phyloP scores from a whole-genome alignment of 371 early-diverging fungal species.

The Enterospora canceri region DNA sequence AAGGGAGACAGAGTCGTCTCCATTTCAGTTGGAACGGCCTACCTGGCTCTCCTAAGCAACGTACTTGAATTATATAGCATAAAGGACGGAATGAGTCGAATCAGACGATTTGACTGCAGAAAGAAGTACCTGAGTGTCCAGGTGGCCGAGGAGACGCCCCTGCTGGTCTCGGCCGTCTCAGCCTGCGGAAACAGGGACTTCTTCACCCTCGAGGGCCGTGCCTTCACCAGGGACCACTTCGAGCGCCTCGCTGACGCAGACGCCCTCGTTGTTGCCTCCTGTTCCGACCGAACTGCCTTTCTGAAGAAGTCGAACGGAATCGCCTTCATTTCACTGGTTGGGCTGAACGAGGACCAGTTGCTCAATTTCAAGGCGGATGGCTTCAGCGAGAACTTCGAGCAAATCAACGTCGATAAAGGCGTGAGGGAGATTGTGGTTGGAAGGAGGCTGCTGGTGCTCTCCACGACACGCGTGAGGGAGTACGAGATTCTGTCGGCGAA shows the following conservation, averaged over 20 bases:
- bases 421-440: slow-evolving; percentile 5
- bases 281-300: not conserved
- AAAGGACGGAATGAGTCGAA: slow-evolving; percentile 16
- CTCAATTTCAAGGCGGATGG: slow-evolving; percentile 25
- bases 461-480: slow-evolving; percentile 6
- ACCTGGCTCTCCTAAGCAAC: slow-evolving; percentile 26
- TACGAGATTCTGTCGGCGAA: slow-evolving; percentile 33
- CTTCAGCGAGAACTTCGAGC: slow-evolving; percentile 41
- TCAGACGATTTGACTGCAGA: slow-evolving; percentile 10
- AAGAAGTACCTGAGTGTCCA: slow-evolving; percentile 32
- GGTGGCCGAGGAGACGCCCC: slow-evolving; percentile 32
- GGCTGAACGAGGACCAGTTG: slow-evolving; percentile 37
- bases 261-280: not conserved
- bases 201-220: slow-evolving; percentile 19
- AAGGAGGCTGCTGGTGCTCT: slow-evolving; percentile 15
- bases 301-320: not conserved
- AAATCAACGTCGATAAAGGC: not conserved
- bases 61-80: slow-evolving; percentile 26
- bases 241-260: not conserved
- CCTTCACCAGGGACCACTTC: not conserved
- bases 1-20: slow-evolving; percentile 13
- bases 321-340: slow-evolving; percentile 11
- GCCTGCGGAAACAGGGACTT: slow-evolving; percentile 38
- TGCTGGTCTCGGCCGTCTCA: slow-evolving; percentile 33
- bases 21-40: slow-evolving; percentile 11